A percentile compares a stretch with the other conserved stretches of the same genome.
Evolutionary conservation across 1,139 yeast genomes (phyloP).

Genomic region (Saccharomyces pastorianus): DNA sequence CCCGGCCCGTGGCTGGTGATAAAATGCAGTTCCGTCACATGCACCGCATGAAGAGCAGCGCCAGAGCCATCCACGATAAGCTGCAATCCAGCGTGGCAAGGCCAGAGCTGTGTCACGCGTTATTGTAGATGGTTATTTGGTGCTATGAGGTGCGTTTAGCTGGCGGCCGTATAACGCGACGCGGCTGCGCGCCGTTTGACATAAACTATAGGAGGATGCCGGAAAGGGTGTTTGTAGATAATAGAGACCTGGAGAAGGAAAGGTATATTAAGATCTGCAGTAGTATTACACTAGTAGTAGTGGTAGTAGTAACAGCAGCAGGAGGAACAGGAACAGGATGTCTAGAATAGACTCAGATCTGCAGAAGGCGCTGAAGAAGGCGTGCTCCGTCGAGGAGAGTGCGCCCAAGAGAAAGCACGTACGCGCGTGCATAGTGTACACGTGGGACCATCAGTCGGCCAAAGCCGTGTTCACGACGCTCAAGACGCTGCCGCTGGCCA

Average conservation of each 20-base stretch:
- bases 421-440: conserved; percentile 83
- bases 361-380: conserved; percentile 69
- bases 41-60: not conserved
- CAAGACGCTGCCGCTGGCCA: conserved; percentile 70
- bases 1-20: not conserved
- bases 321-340: conserved; percentile 11
- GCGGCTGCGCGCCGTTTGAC: not conserved
- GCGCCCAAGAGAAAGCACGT: conserved; percentile 97
- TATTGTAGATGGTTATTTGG: not conserved
- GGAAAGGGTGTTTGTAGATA: not conserved
- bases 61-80: too few species aligned
- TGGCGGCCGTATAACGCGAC: not conserved
- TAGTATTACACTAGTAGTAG: not conserved
- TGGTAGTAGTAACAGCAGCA: not conserved
- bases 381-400: conserved; percentile 76
- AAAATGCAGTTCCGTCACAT: too few species aligned
- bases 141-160: not conserved
- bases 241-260: too few species aligned
- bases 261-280: too few species aligned
- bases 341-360: conserved; percentile 41
- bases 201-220: not conserved
- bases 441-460: conserved; percentile 92
- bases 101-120: not conserved
- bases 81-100: too few species aligned
- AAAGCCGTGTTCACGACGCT: conserved; percentile 68